These are phyloP conservation scores for Batkoa obscura DNA, from an alignment of 371 early-diverging fungal genomes.

Conservation along the genomic window DNA sequence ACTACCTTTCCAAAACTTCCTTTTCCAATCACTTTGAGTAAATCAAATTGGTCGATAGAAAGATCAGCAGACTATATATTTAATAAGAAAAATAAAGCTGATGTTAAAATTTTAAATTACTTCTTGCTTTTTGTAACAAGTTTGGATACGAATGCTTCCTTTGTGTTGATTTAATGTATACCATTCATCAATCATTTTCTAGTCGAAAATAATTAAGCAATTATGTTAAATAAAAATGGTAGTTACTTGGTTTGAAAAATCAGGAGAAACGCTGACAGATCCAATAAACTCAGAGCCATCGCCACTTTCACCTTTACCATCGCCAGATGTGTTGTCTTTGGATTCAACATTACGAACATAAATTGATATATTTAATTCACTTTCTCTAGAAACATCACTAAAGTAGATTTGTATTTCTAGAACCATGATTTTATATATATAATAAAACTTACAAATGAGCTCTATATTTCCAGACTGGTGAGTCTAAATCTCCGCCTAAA, in stretches of 20 bases:
- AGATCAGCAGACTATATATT: constrained; percentile 31
- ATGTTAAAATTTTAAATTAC: constrained; percentile 12
- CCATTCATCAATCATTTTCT: constrained; percentile 32
- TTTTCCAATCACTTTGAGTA: constrained; percentile 88
- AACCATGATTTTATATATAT: background rate
- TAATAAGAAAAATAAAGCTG: background rate
- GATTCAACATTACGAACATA: constrained; percentile 40
- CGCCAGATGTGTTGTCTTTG: constrained; percentile 11
- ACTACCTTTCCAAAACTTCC: constrained; percentile 88
- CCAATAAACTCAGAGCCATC: constrained; percentile 45
- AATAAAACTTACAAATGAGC: constrained; percentile 62
- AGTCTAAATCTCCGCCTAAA: constrained; percentile 45
- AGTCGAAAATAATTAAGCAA: background rate
- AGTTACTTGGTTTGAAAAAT: constrained; percentile 24
- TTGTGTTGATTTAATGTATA: constrained; percentile 33
- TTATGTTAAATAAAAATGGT: background rate
- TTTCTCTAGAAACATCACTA: constrained; percentile 77
- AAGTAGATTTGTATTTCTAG: background rate
- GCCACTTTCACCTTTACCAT: constrained; percentile 18
- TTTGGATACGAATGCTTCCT: constrained; percentile 41
- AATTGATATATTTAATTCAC: constrained; percentile 64
- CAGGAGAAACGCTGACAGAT: constrained; percentile 38
- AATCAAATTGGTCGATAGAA: constrained; percentile 79
- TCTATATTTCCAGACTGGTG: constrained; percentile 65
- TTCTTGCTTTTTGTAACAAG: constrained; percentile 45